Percentiles rank a stretch among this genome's conserved stretches.
phyloP scores from a whole-genome alignment of 1,139 yeast genomes.

The Pichia sp. region DNA sequence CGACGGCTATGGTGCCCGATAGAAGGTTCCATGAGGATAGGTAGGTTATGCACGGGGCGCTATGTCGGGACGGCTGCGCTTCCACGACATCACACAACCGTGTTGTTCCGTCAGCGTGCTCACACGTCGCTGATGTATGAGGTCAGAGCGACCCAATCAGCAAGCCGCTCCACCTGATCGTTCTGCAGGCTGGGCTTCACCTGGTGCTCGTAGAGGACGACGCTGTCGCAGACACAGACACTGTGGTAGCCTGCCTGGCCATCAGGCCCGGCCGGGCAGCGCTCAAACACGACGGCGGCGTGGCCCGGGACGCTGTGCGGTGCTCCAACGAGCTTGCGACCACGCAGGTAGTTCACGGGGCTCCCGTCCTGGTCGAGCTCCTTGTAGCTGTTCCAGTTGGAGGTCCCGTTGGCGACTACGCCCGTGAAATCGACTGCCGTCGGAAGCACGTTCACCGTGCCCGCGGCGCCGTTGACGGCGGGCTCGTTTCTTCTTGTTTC shows the following conservation, averaged over 20 bases:
- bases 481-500: background rate
- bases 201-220: constrained; percentile 12
- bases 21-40: background rate
- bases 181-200: constrained; percentile 5
- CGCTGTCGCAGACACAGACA: background rate
- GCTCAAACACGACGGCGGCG: background rate
- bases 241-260: background rate
- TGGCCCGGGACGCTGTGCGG: background rate
- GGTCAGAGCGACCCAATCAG: constrained; percentile 17
- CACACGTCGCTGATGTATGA: background rate
- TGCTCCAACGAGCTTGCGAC: constrained; percentile 17
- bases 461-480: background rate
- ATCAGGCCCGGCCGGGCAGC: background rate
- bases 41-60: background rate
- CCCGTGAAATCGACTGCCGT: constrained; percentile 16
- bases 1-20: background rate
- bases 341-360: constrained; percentile 18
- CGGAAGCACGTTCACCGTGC: constrained; percentile 13
- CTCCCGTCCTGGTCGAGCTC: background rate
- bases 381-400: constrained; percentile 9
- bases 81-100: too few species aligned
- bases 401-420: constrained; percentile 11
- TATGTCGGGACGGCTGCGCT: background rate
- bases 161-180: constrained; percentile 10
- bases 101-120: background rate